Evolutionary conservation across 1,139 yeast genomes (phyloP).

Genomic region (Citeromyces siamensis): DNA sequence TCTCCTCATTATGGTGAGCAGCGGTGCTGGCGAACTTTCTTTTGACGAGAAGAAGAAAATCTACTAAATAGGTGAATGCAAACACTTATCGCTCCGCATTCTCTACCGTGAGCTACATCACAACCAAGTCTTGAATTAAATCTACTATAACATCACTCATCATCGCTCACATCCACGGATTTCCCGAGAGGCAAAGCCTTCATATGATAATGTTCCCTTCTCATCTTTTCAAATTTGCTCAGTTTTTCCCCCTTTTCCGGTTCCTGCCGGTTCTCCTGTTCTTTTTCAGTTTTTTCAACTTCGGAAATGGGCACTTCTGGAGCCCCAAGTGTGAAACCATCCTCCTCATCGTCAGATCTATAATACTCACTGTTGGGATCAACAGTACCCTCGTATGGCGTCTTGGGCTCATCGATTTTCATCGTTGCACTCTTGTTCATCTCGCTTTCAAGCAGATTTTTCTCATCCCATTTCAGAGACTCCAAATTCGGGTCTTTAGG

Average conservation of each 20-base stretch:
- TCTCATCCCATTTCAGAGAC: conserved; percentile 63
- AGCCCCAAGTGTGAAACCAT: conserved; percentile 41
- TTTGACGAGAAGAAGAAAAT: conserved; percentile 95
- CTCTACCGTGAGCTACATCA: no score
- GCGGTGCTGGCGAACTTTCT: conserved; percentile 94
- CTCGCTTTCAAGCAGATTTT: conserved; percentile 53
- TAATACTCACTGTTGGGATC: conserved; percentile 80
- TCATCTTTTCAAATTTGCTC: conserved; percentile 55
- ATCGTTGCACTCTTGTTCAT: conserved; percentile 62
- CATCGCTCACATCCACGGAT: conserved; percentile 14
- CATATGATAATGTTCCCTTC: conserved; percentile 68
- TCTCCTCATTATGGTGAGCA: conserved; percentile 75
- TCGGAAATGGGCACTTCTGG: conserved; percentile 22
- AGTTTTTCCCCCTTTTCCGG: conserved; percentile 36
- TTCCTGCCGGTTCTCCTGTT: conserved; percentile 23
- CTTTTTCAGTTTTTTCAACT: conserved; percentile 8
- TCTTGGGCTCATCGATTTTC: conserved; percentile 93
- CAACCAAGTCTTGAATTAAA: no score
- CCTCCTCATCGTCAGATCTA: conserved; percentile 41
- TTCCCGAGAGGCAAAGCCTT: conserved; percentile 40
- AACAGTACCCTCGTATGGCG: conserved; percentile 92
- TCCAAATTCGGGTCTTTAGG: conserved; percentile 13
- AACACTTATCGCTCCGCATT: neutral
- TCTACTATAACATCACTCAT: conserved; percentile 14
- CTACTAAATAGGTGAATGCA: conserved; percentile 28